phyloP scores from a whole-genome alignment of 805 yeast species.

The Wickerhamiella lipophila region DNA sequence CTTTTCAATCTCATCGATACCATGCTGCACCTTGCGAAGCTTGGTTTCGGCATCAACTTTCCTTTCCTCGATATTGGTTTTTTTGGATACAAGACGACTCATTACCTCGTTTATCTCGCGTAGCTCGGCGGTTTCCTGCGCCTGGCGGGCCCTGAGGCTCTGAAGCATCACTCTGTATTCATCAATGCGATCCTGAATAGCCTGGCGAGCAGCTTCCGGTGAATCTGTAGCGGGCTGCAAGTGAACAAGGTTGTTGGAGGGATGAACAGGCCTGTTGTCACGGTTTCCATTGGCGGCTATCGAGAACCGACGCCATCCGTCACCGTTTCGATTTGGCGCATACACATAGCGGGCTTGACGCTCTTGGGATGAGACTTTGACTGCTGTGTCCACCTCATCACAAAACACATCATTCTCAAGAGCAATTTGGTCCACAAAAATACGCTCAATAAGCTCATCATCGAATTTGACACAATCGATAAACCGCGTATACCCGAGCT shows the following conservation, averaged over 20 bases:
- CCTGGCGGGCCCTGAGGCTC: neutral
- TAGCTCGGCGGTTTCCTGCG: neutral
- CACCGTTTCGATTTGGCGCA: neutral
- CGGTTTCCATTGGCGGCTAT: neutral
- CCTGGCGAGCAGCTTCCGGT: neutral
- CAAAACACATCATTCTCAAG: slow-evolving; percentile 12
- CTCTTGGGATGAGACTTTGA: neutral
- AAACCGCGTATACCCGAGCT: slow-evolving; percentile 34
- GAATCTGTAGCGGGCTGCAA: neutral
- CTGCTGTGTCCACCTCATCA: neutral
- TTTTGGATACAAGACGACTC: no score
- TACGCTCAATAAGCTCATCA: slow-evolving; percentile 42
- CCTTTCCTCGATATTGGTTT: neutral
- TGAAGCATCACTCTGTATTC: neutral
- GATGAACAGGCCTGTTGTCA: neutral
- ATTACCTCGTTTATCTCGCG: neutral
- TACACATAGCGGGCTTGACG: neutral
- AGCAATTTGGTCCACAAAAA: slow-evolving; percentile 28
- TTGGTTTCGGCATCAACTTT: neutral
- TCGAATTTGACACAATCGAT: slow-evolving; percentile 48
- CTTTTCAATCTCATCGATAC: slow-evolving; percentile 57
- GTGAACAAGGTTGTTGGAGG: neutral
- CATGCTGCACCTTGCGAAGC: slow-evolving; percentile 64
- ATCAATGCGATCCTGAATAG: neutral
- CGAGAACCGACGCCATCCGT: slow-evolving; percentile 1